A percentile compares a stretch with the other conserved stretches of the same genome.
Evolutionary conservation across 495 filamentous ascomycete species (phyloP).

Genomic region (Aspergillus leporis): DNA sequence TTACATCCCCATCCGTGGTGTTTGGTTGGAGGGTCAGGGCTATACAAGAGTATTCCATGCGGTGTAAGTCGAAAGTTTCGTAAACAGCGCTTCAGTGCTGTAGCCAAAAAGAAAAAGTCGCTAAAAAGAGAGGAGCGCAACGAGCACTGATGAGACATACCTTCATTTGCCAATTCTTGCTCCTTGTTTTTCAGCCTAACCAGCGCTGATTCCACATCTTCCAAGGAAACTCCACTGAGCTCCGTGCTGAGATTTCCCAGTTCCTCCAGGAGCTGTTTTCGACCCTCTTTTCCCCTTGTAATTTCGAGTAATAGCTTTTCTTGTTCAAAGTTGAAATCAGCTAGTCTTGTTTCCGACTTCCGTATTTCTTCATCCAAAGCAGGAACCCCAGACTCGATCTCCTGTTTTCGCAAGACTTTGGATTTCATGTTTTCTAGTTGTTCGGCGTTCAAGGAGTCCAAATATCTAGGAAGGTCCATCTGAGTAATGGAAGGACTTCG

Average conservation of each 20-base stretch:
- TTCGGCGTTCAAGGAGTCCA: slow-evolving; percentile 21
- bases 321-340: slow-evolving; percentile 56
- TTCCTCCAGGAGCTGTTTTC: slow-evolving; percentile 52
- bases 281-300: slow-evolving; percentile 41
- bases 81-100: background rate
- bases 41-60: background rate
- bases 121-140: background rate
- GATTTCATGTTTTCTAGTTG: slow-evolving; percentile 28
- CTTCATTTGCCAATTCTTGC: slow-evolving; percentile 26
- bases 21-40: background rate
- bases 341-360: slow-evolving; percentile 47
- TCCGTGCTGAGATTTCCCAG: slow-evolving; percentile 53
- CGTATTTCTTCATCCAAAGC: slow-evolving; percentile 56
- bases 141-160: slow-evolving; percentile 21
- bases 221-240: slow-evolving; percentile 42
- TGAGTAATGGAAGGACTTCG: background rate
- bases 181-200: slow-evolving; percentile 27
- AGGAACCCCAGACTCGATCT: slow-evolving; percentile 59
- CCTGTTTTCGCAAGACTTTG: slow-evolving; percentile 48
- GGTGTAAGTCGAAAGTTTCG: background rate
- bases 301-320: slow-evolving; percentile 60
- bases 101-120: background rate
- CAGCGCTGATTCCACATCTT: slow-evolving; percentile 42
- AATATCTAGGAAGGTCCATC: background rate
- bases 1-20: background rate